Evolutionary conservation across 2,329 filamentous ascomycete species (phyloP).

Genomic region (Neofusicoccum parvum): DNA sequence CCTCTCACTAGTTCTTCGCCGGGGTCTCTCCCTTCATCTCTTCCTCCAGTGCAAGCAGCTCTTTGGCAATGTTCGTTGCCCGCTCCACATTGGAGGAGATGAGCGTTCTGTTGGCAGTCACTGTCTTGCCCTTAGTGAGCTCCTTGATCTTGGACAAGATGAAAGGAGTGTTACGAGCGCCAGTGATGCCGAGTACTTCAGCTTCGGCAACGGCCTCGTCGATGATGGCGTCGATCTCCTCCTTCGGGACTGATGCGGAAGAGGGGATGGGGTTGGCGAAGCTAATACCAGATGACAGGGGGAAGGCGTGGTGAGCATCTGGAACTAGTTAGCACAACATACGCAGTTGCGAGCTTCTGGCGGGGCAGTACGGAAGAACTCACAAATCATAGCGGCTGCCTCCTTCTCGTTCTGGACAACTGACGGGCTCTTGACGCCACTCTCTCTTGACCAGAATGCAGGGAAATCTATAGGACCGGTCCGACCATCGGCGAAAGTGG

Average conservation of each 20-base stretch:
- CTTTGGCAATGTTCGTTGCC: constrained; percentile 66
- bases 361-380: constrained; percentile 31
- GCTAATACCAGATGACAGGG: constrained; percentile 75
- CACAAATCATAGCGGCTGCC: constrained; percentile 83
- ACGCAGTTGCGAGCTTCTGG: too few species aligned
- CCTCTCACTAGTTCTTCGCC: constrained; percentile 17
- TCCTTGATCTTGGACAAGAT: constrained; percentile 78
- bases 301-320: constrained; percentile 73
- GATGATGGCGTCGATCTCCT: constrained; percentile 44
- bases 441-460: constrained; percentile 89
- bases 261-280: constrained; percentile 88
- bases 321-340: not conserved
- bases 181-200: constrained; percentile 53
- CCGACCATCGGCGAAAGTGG: constrained; percentile 85
- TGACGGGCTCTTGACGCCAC: constrained; percentile 76
- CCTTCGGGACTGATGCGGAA: constrained; percentile 68
- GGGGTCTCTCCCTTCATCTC: constrained; percentile 25
- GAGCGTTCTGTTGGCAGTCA: constrained; percentile 72
- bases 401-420: constrained; percentile 75
- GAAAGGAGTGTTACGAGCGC: constrained; percentile 82
- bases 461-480: constrained; percentile 78
- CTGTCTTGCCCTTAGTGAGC: constrained; percentile 70
- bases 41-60: constrained; percentile 58
- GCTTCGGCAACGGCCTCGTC: constrained; percentile 43
- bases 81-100: constrained; percentile 68